These are phyloP conservation scores for Tubosaeta sp. DNA, from an alignment of 768 basidiomycete species.

Conservation along the genomic window DNA sequence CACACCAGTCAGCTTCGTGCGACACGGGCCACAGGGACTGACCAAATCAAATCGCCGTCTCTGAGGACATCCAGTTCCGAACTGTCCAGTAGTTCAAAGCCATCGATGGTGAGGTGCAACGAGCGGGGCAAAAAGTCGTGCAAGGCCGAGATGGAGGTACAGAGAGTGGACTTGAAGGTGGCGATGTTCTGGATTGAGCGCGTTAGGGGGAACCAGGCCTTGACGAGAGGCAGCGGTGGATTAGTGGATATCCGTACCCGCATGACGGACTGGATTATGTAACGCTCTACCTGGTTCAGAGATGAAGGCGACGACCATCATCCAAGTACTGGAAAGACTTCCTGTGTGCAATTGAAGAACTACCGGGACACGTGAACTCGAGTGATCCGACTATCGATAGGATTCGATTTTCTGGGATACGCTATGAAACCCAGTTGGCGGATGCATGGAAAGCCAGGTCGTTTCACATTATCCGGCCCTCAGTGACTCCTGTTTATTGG, in stretches of 20 bases:
- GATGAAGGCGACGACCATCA: too few species aligned
- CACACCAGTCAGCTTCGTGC: neutral
- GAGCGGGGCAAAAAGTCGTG: neutral
- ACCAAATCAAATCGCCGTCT: constrained; percentile 29
- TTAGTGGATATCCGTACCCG: constrained; percentile 48
- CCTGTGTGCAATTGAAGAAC: too few species aligned
- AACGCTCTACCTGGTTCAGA: too few species aligned
- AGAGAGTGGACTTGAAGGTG: constrained; percentile 19
- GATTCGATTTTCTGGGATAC: too few species aligned
- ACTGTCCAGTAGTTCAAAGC: constrained; percentile 25
- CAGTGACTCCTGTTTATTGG: too few species aligned
- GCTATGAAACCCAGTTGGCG: too few species aligned
- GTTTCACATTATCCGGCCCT: too few species aligned
- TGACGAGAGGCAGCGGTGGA: constrained; percentile 44
- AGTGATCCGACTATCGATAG: too few species aligned
- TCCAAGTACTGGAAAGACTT: too few species aligned
- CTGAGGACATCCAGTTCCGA: constrained; percentile 24
- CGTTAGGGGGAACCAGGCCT: constrained; percentile 48
- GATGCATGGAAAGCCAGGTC: too few species aligned
- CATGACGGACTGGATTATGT: constrained; percentile 25
- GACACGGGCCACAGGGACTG: neutral
- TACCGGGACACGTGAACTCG: too few species aligned
- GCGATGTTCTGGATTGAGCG: neutral
- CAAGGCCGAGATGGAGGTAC: constrained; percentile 12
- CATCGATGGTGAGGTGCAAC: constrained; percentile 25